A percentile compares a stretch with the other conserved stretches of the same genome.
Evolutionary conservation across 2,329 filamentous ascomycete genomes (phyloP).

Genomic region (Neopestalotiopsis sp.): DNA sequence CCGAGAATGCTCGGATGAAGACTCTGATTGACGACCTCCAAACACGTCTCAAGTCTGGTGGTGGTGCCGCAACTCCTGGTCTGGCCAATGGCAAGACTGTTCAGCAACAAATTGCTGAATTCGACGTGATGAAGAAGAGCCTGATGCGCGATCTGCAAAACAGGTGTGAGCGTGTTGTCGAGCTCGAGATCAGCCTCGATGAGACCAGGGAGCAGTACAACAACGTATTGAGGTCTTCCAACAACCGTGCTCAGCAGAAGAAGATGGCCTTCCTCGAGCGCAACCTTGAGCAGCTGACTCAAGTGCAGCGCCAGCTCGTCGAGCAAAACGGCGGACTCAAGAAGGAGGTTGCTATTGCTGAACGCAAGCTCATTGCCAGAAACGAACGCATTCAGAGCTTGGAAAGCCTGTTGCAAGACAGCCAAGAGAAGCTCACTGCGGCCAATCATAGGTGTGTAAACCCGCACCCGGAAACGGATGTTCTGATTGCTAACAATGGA

Average conservation of each 20-base stretch:
- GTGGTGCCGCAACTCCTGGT: conserved; percentile 51
- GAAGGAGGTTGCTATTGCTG: conserved; percentile 98
- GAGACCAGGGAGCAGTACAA: conserved; percentile 99
- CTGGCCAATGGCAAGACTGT: conserved; percentile 87
- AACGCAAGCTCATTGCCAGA: conserved; percentile 93
- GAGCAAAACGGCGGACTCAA: conserved; percentile 97
- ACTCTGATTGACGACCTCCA: conserved; percentile 81
- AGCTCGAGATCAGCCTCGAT: conserved; percentile 96
- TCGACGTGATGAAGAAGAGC: conserved; percentile 99
- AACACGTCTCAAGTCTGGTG: conserved; percentile 70
- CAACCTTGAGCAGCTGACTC: conserved; percentile 96
- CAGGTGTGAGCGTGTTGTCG: conserved; percentile 95
- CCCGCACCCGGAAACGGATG: conserved; percentile 1
- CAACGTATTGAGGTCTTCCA: conserved; percentile 93
- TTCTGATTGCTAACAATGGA: conserved; percentile 32
- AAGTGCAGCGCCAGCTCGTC: conserved; percentile 95
- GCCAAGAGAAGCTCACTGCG: conserved; percentile 96
- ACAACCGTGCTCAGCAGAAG: conserved; percentile 99
- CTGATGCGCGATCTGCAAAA: conserved; percentile 99
- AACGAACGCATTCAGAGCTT: conserved; percentile 97
- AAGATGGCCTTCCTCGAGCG: conserved; percentile 99
- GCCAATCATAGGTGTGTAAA: conserved; percentile 88
- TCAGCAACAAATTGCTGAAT: conserved; percentile 97
- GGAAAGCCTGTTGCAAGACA: conserved; percentile 91
- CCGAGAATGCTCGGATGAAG: conserved; percentile 84